Base-by-base conservation (phyloP, 805 yeast genomes). In the Wilhelminamyces savonicus region DNA sequence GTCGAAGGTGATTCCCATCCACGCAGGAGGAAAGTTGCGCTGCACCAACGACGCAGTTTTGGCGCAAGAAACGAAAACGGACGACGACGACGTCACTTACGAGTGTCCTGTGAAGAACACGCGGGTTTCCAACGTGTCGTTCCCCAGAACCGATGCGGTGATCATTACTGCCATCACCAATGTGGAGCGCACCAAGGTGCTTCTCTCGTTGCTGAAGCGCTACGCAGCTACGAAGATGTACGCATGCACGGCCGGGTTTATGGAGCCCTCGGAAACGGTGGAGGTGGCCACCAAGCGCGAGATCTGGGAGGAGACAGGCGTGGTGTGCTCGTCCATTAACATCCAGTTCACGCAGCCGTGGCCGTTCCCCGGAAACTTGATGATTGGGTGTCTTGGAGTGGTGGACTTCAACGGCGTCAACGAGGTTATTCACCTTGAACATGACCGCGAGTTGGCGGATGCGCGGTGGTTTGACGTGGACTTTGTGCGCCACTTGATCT, bases 261-360 rank as follows among this genome's bases (percentile, higher is more conserved):
- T 90, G 75, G 98, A 90, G 54, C 95, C 96, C 1, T 82, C 88
- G 17, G 98, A 90, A 59, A 76, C 94, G 2, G 76, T 90, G 13
- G 97, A 90, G 55, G 79, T 76, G 27, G 92, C 95, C 9, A 82
- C 90, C 14, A 63, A 78, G 26, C 66, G 98, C 39, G 98, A 90
- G 54, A 81, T 84, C 18, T 88, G 92, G 86, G 98, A 90, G 53
- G 98, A 90, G 55, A 80, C 97, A 4, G 98, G 98, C 6, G 82
- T 86, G 21, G 67, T 58, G 30, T 77, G 76, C 30, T 41, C 56
- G 3, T 54, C 69, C 17, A 81, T 90, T 17, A 56, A 66, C 29
- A 69, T 90, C 30, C 57, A 80, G 14, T 66, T 76, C 44, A 74
- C 92, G 9, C 97, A 90, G 58, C 97, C 98, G 3, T 90, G 98